Evolutionary conservation across 164 flowering plant genomes (phyloP).

Genomic region (Amborella trichopoda): DNA sequence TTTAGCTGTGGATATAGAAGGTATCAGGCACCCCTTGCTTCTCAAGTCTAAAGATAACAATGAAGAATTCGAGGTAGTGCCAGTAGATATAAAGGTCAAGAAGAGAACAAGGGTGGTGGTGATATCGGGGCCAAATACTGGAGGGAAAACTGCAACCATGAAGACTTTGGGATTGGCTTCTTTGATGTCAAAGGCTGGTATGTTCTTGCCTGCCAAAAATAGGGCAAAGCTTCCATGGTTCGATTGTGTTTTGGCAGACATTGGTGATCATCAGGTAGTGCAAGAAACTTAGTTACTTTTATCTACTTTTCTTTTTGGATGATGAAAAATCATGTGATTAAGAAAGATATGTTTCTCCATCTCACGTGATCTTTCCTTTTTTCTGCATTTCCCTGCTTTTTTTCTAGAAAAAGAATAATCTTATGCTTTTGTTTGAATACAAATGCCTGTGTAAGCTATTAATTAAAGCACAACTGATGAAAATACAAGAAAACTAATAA

Average conservation of each 20-base stretch:
- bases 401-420: too few relatives aligned
- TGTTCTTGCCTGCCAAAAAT: constrained; percentile 67
- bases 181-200: constrained; percentile 90
- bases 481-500: too few relatives aligned
- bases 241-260: constrained; percentile 80
- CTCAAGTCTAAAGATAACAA: too few relatives aligned
- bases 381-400: too few relatives aligned
- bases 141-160: constrained; percentile 97
- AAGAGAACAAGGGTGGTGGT: constrained; percentile 56
- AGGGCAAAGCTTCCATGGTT: constrained; percentile 84
- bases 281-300: too few relatives aligned
- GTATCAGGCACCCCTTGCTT: constrained; percentile 69
- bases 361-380: too few relatives aligned
- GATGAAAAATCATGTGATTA: constrained; percentile 17
- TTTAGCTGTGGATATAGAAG: constrained; percentile 44
- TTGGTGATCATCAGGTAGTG: constrained; percentile 92
- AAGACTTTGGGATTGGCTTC: constrained; percentile 85
- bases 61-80: too few relatives aligned
- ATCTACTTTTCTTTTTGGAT: constrained; percentile 17
- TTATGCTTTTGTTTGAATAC: too few relatives aligned
- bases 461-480: too few relatives aligned
- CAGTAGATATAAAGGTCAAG: constrained; percentile 64
- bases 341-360: too few relatives aligned
- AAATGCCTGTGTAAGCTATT: too few relatives aligned
- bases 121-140: constrained; percentile 93